Evolutionary conservation across 2,329 filamentous ascomycete genomes (phyloP), one percentile per base, ranked within the genome.

Genomic region (Blumeriella jaapii): DNA sequence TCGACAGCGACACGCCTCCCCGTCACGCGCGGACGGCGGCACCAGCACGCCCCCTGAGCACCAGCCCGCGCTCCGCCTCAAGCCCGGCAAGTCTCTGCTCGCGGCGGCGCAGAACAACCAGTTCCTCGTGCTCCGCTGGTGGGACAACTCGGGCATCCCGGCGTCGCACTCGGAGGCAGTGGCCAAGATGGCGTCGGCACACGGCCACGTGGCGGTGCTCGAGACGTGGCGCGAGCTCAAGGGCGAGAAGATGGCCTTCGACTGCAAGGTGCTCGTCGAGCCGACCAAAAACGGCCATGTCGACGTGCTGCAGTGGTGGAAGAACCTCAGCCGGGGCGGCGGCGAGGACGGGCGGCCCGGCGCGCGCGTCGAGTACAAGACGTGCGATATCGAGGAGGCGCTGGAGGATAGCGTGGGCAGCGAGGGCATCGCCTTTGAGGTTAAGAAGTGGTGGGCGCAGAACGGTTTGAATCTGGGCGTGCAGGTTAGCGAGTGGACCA

Each of bases 351-450:
- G 65, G 19, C 38, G 50, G 16, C 65, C 61, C 22, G 74, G 77
- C 0, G 68, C 87, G 48, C 70, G 73, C 34, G 86, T 95, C 16
- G 85, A 93, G 58, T 95, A 94, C 59, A 87, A 89, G 57, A 93
- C 85, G 1, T 94, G 86, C 57, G 86, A 93, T 57, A 91, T 96
- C 42, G 87, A 95, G 56, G 89, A 95, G 60, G 87, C 87, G 1
- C 67, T 95, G 24, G 87, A 95, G 56, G 87, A 94, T 55, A 83
- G 84, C 14, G 72, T 89, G 31, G 72, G 71, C 6, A 51, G 45
- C 34, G 50, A 51, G 3, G 59, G 65, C 4, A 77, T 80, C 36
- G 80, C 85, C 43, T 74, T 77, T 45, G 69, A 71, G 23, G 83
- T 93, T 12, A 66, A 83, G 38, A 67, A 70, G 44, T 96, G 89